Conservation (phyloP, 1,284 basidiomycete genomes). For the Ceratorhiza oryzae-sativae region DNA sequence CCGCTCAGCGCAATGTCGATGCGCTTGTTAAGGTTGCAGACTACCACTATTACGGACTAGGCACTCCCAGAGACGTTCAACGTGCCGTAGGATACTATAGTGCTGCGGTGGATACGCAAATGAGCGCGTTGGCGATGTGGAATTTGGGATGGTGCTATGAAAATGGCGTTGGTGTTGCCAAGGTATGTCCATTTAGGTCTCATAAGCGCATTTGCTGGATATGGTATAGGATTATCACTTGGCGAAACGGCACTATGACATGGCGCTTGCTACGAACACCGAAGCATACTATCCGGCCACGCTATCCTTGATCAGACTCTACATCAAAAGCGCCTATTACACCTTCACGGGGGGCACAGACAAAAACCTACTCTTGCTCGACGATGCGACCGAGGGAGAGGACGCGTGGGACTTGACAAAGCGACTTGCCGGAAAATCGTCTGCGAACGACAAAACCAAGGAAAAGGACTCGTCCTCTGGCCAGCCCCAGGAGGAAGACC, state of each 20-base stretch:
- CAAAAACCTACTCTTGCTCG: constrained; percentile 70
- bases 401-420: constrained; percentile 81
- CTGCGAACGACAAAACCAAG: constrained; percentile 55
- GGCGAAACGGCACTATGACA: constrained; percentile 95
- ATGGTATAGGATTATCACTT: constrained; percentile 87
- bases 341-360: constrained; percentile 70
- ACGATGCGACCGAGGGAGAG: constrained; percentile 59
- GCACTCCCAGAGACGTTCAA: constrained; percentile 73
- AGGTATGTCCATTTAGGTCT: constrained; percentile 55
- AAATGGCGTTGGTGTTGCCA: constrained; percentile 88
- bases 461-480: constrained; percentile 17
- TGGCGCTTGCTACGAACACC: constrained; percentile 82
- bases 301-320: constrained; percentile 83
- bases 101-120: constrained; percentile 87
- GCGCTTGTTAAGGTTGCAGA: constrained; percentile 96
- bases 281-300: constrained; percentile 90
- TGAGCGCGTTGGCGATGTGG: constrained; percentile 96
- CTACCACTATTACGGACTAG: constrained; percentile 91
- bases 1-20: constrained; percentile 92
- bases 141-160: constrained; percentile 99
- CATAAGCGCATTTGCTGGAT: background rate
- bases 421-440: constrained; percentile 57
- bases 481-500: constrained; percentile 44
- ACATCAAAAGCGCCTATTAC: constrained; percentile 85
- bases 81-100: constrained; percentile 95